Evolutionary conservation across 768 basidiomycete genomes (phyloP).

Genomic region (Goffeauzyma gilvescens): DNA sequence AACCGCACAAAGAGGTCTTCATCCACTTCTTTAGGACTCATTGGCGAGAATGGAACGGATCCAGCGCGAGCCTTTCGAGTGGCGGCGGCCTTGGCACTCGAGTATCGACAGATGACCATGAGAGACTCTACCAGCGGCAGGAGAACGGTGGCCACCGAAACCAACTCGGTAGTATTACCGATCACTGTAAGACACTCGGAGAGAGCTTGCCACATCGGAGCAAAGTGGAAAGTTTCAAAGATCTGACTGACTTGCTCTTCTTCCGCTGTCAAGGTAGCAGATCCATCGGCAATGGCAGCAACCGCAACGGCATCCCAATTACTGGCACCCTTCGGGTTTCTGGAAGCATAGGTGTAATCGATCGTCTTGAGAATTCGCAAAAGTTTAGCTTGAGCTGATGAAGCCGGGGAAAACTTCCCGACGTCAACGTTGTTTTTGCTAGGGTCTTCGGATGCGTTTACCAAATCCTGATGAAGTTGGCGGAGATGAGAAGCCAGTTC

Average conservation of each 20-base stretch:
- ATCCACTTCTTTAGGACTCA: constrained; percentile 37
- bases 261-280: constrained; percentile 14
- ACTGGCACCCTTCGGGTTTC: constrained; percentile 40
- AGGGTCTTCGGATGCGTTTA: constrained; percentile 35
- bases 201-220: constrained; percentile 67
- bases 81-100: constrained; percentile 45
- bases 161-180: constrained; percentile 57
- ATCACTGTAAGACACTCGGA: constrained; percentile 75
- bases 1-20: constrained; percentile 82
- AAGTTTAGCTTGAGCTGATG: constrained; percentile 89
- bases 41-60: constrained; percentile 17
- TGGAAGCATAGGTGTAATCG: constrained; percentile 61
- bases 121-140: constrained; percentile 86
- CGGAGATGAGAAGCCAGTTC: constrained; percentile 56
- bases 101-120: constrained; percentile 97
- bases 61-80: constrained; percentile 34
- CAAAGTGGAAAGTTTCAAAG: constrained; percentile 80
- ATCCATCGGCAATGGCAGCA: constrained; percentile 14
- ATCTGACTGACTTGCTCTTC: constrained; percentile 60
- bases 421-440: constrained; percentile 40
- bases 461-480: constrained; percentile 49
- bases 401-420: constrained; percentile 60
- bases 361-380: constrained; percentile 88
- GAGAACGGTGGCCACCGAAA: constrained; percentile 77
- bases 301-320: constrained; percentile 14